Conservation (phyloP, 768 basidiomycete species). For the Suillus subalutaceus region DNA sequence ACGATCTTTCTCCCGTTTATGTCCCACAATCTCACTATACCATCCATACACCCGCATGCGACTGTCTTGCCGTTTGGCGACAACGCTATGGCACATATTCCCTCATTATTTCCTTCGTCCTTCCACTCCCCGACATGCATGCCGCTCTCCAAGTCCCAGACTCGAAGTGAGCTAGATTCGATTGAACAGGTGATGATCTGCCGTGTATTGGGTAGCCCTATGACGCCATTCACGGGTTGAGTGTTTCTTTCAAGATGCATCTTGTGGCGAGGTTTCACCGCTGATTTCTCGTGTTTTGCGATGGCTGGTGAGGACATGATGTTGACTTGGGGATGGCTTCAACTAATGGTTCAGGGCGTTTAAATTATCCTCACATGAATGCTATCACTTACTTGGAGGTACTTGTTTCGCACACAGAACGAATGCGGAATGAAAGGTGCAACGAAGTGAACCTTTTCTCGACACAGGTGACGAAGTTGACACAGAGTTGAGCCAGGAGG, state of each 20-base stretch:
- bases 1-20: neutral
- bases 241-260: neutral
- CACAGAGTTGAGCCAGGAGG: neutral
- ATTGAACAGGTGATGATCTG: neutral
- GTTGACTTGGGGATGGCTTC: neutral
- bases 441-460: neutral
- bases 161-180: neutral
- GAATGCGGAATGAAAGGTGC: neutral
- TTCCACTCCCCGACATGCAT: neutral
- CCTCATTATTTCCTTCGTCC: neutral
- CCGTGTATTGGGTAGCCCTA: neutral
- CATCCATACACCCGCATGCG: constrained; percentile 10
- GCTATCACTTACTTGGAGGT: neutral
- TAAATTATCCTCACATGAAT: neutral
- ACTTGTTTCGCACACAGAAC: neutral
- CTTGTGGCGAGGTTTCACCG: neutral
- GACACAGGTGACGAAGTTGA: neutral
- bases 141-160: neutral
- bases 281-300: neutral
- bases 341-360: neutral
- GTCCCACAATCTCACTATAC: constrained; percentile 10
- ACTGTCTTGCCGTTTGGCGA: constrained; percentile 7
- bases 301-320: neutral
- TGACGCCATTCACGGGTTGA: neutral
- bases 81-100: neutral